Evolutionary conservation across 768 basidiomycete species (phyloP).

Genomic region (Atractiella rhizophila): DNA sequence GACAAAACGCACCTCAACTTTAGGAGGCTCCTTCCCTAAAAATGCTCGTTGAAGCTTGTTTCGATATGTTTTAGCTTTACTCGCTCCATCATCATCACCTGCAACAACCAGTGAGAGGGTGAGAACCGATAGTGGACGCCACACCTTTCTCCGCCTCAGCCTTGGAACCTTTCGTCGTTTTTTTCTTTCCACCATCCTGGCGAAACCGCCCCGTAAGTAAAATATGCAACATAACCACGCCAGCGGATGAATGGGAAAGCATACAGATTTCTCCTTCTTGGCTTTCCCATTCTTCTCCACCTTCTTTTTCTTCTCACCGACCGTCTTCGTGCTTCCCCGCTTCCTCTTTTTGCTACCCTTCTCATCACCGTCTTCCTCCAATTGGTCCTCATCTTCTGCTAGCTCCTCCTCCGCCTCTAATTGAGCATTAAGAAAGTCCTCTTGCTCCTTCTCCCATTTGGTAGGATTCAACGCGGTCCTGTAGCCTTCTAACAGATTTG

Average conservation of each 20-base stretch:
- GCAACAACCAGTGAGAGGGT: background rate
- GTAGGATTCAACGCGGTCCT: constrained; percentile 46
- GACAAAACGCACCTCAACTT: constrained; percentile 3
- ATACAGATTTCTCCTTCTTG: constrained; percentile 24
- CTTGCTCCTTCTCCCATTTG: constrained; percentile 30
- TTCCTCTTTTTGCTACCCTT: background rate
- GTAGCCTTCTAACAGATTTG: constrained; percentile 42
- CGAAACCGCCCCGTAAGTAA: too few relatives aligned
- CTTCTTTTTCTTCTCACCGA: constrained; percentile 22
- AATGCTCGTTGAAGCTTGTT: constrained; percentile 61
- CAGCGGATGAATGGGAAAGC: constrained; percentile 1
- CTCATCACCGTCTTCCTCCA: constrained; percentile 7
- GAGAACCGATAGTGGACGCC: background rate
- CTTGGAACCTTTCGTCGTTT: constrained; percentile 10
- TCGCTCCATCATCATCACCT: constrained; percentile 27
- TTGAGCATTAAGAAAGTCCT: constrained; percentile 38
- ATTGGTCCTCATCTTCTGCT: constrained; percentile 31
- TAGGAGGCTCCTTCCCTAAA: constrained; percentile 10
- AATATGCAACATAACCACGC: too few relatives aligned
- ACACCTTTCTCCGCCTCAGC: constrained; percentile 8
- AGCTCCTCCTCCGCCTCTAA: constrained; percentile 29
- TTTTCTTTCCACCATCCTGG: too few relatives aligned
- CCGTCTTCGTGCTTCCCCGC: background rate
- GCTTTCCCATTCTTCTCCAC: constrained; percentile 20
- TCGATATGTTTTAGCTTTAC: constrained; percentile 32